A percentile compares a stretch with the other conserved stretches of the same genome.
Evolutionary conservation across 2,329 filamentous ascomycete species (phyloP).

Genomic region (Fusarium oligoseptatum): DNA sequence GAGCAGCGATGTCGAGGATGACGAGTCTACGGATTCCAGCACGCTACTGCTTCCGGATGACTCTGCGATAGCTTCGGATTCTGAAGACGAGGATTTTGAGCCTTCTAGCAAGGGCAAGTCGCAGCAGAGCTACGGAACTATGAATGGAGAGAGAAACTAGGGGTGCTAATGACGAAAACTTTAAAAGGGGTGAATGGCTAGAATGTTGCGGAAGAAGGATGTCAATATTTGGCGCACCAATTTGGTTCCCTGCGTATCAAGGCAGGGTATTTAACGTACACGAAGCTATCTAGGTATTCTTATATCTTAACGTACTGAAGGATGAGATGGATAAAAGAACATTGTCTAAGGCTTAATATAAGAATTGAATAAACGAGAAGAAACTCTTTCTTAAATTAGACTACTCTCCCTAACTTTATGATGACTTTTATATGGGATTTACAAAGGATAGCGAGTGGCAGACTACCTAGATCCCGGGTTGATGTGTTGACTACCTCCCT

Average conservation of each 20-base stretch:
- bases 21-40: conserved; percentile 30
- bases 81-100: conserved; percentile 36
- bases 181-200: background rate
- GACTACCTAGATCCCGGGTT: background rate
- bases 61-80: conserved; percentile 38
- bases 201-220: background rate
- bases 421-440: background rate
- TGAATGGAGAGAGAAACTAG: conserved; percentile 9
- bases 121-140: conserved; percentile 39
- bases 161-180: background rate
- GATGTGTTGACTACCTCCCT: no score
- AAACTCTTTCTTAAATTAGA: no score
- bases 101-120: conserved; percentile 30
- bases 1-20: conserved; percentile 49
- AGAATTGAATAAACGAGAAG: background rate
- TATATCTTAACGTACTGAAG: background rate
- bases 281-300: background rate
- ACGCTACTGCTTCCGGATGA: conserved; percentile 39
- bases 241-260: background rate
- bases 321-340: background rate
- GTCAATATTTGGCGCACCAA: background rate
- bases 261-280: background rate
- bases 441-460: background rate
- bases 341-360: background rate
- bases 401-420: background rate